A percentile compares a stretch with the other conserved stretches of the same genome.
These are phyloP conservation scores for Capsicum rhomboideum DNA, from an alignment of 257 asterid genomes.

Conservation along the genomic window DNA sequence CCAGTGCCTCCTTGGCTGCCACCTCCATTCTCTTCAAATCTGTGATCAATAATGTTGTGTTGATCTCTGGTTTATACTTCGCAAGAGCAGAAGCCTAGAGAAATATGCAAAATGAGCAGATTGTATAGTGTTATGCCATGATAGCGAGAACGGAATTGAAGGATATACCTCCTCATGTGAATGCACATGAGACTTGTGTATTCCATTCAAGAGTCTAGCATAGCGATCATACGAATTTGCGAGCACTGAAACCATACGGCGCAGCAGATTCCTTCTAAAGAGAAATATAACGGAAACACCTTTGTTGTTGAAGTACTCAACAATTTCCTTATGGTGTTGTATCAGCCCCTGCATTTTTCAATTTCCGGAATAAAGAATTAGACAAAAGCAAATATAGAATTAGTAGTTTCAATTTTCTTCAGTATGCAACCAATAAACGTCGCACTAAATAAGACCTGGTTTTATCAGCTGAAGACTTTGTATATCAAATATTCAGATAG, in stretches of 20 bases:
- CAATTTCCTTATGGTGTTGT: conserved; percentile 29
- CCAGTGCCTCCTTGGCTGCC: not conserved
- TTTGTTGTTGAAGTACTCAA: conserved; percentile 25
- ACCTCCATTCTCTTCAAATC: conserved; percentile 5
- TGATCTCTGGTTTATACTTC: conserved; percentile 7
- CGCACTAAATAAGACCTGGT: not conserved
- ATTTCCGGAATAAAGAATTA: not conserved
- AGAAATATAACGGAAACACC: conserved; percentile 35
- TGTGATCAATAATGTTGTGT: not conserved
- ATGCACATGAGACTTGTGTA: conserved; percentile 40
- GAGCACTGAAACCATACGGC: conserved; percentile 33
- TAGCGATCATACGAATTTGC: conserved; percentile 31
- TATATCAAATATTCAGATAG: not conserved
- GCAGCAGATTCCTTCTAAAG: conserved; percentile 30
- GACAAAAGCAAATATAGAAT: not conserved
- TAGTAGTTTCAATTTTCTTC: not conserved
- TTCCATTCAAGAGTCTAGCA: conserved; percentile 34
- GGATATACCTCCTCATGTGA: conserved; percentile 24
- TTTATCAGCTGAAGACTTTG: not conserved
- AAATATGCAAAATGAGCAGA: not conserved
- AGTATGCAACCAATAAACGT: not conserved
- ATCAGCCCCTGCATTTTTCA: conserved; percentile 24
- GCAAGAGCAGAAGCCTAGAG: conserved; percentile 12
- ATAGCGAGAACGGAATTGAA: not conserved
- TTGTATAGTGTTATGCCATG: not conserved